Evolutionary conservation across 1,139 yeast genomes (phyloP).

Genomic region (Geotrichum australiense): DNA sequence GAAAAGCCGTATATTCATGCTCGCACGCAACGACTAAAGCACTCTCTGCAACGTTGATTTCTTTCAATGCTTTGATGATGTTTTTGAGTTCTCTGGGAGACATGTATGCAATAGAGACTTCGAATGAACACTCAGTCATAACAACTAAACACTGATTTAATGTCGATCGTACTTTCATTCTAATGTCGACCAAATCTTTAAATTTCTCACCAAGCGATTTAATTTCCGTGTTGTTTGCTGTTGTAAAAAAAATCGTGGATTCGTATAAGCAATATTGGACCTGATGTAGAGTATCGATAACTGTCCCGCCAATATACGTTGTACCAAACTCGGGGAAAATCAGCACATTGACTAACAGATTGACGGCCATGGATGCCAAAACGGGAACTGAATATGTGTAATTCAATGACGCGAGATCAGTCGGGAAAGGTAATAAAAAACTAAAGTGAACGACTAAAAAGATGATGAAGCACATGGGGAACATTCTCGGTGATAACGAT

Average conservation of each 20-base stretch:
- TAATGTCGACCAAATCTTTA: constrained; percentile 21
- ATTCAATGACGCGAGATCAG: constrained; percentile 32
- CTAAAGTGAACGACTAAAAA: constrained; percentile 46
- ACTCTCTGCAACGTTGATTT: constrained; percentile 34
- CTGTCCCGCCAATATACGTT: constrained; percentile 41
- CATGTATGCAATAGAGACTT: constrained; percentile 42
- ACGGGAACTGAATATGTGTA: constrained; percentile 40
- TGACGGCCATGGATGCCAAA: constrained; percentile 40
- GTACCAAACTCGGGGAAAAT: constrained; percentile 49
- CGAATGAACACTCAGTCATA: constrained; percentile 43
- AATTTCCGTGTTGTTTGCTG: constrained; percentile 21
- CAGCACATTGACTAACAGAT: constrained; percentile 38
- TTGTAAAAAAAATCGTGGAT: constrained; percentile 37
- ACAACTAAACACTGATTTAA: constrained; percentile 37
- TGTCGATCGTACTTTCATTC: constrained; percentile 30
- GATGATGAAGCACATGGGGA: constrained; percentile 41
- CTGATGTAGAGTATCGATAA: constrained; percentile 37
- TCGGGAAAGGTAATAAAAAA: constrained; percentile 35
- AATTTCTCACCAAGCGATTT: constrained; percentile 8
- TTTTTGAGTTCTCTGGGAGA: constrained; percentile 40
- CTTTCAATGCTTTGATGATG: constrained; percentile 33
- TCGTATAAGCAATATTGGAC: constrained; percentile 37
- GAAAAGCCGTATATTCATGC: constrained; percentile 37
- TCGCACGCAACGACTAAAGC: constrained; percentile 46
- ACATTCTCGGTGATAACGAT: constrained; percentile 41